Evolutionary conservation across 2,329 filamentous ascomycete species (phyloP).

Genomic region (Rugonectria rugulosa): DNA sequence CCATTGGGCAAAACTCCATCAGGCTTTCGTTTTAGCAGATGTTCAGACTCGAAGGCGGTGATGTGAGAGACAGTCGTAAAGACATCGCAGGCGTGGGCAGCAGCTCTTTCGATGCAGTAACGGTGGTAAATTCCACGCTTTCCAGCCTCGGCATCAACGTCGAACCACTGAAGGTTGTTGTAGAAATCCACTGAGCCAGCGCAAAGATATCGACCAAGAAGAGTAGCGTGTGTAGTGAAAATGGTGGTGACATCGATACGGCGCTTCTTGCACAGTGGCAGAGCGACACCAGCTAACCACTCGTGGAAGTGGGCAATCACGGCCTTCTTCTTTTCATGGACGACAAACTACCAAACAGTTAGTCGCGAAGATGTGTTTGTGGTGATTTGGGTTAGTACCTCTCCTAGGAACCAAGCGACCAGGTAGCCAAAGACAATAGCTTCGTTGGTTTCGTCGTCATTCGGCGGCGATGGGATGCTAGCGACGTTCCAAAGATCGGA

Average conservation of each 20-base stretch:
- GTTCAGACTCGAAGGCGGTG: constrained; percentile 97
- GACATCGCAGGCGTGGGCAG: constrained; percentile 90
- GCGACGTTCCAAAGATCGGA: constrained; percentile 91
- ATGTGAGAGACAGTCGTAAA: constrained; percentile 99
- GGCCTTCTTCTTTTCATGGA: constrained; percentile 88
- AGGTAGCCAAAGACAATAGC: constrained; percentile 97
- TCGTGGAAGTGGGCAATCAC: constrained; percentile 99
- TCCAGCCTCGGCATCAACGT: constrained; percentile 94
- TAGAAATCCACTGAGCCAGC: constrained; percentile 99
- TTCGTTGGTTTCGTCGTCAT: constrained; percentile 95
- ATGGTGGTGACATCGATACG: constrained; percentile 97
- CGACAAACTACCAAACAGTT: constrained; percentile 74
- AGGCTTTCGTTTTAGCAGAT: constrained; percentile 95
- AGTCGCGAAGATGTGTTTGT: constrained; percentile 5
- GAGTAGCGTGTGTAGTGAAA: constrained; percentile 96
- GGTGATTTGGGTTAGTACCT: constrained; percentile 65
- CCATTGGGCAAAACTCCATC: constrained; percentile 97
- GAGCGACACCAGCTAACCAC: constrained; percentile 93
- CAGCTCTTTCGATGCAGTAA: constrained; percentile 96
- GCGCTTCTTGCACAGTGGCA: constrained; percentile 91
- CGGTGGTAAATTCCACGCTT: constrained; percentile 98
- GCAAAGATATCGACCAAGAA: constrained; percentile 94
- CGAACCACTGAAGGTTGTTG: constrained; percentile 97
- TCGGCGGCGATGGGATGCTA: constrained; percentile 90
- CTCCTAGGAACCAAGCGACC: constrained; percentile 97